phyloP scores from a whole-genome alignment of 2,329 filamentous ascomycete genomes.

The Sporothrix sp. region DNA sequence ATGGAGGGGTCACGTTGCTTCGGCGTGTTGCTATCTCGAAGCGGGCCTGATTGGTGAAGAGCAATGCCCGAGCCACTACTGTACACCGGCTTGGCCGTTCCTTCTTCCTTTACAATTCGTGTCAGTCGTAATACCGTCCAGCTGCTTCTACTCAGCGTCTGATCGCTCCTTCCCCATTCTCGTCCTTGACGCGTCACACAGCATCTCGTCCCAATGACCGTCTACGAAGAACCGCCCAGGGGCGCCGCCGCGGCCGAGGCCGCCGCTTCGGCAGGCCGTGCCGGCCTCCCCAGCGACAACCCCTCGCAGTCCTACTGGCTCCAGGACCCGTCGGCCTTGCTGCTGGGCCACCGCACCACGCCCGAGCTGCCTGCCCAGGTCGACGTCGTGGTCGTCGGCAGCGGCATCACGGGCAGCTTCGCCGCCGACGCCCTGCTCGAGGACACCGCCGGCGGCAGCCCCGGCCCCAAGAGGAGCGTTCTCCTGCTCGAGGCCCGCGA shows the following conservation, averaged over 20 bases:
- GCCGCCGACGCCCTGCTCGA: slow-evolving; percentile 52
- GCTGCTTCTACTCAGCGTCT: too few species aligned
- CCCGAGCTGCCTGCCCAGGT: slow-evolving; percentile 48
- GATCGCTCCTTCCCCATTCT: neutral
- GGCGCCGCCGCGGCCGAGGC: neutral
- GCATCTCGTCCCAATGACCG: slow-evolving; percentile 14
- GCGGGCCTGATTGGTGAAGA: too few species aligned
- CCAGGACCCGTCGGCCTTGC: slow-evolving; percentile 50
- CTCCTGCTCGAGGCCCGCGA: slow-evolving; percentile 70
- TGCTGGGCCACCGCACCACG: slow-evolving; percentile 61
- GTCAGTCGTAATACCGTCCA: too few species aligned
- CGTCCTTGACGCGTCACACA: neutral
- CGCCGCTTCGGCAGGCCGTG: slow-evolving; percentile 9
- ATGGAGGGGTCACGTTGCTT: too few species aligned
- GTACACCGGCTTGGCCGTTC: too few species aligned
- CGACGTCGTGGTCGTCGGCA: slow-evolving; percentile 64
- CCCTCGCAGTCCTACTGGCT: slow-evolving; percentile 67
- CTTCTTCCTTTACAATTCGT: neutral
- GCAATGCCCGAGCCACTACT: too few species aligned
- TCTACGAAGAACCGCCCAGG: slow-evolving; percentile 20
- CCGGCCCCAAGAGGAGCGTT: slow-evolving; percentile 41
- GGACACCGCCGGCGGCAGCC: slow-evolving; percentile 20
- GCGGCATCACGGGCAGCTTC: slow-evolving; percentile 67
- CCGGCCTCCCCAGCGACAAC: slow-evolving; percentile 49
- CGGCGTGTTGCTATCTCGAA: too few species aligned